Base-by-base conservation (phyloP, 345 rosid genomes). In the Pistacia atlantica region DNA sequence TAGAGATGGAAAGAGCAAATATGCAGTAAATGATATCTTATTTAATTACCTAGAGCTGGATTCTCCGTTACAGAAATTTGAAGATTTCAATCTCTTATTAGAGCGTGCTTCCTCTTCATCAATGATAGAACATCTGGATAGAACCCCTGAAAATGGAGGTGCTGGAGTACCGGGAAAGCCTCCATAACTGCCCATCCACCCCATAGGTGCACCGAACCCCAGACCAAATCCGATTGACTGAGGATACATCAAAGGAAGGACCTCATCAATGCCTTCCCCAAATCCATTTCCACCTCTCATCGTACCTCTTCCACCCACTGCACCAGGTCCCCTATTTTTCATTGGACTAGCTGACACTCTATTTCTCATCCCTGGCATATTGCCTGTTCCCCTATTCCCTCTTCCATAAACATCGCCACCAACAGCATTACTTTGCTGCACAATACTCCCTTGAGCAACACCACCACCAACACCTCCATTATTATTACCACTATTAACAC, bases 181-280 rank as follows among this genome's bases (percentile, higher is more conserved):
- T 71, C 88, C 91, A 83, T 87, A 91, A 62, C 80, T 66, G 57
- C 91, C 97, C 89, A 88, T 82, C 83, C 97, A 85, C 16, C 90
- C 97, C 90, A 91, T 88, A 1, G 89, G 93, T 35, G 88, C 96
- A 73, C 96, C 97, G 77, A 90, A 91, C 75, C 88, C 85, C 45
- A 92, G 93, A 77, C 91, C 96, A 84, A 93, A 93, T 20, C 92
- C 94, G 92, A 93, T 90, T 56, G 92, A 69, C 38, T 87, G 89
- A 2, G 87, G 94, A 65, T 87, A 97, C 90, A 93, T 80, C 83
- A 91, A 22, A 58, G 91, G 93, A 56, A 92, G 93, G 45, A 80
- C 78, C 14, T 80, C 84, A 49, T 90, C 90, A 67, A 90, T 84
- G 16, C 89, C 95, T 77, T 86, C 93, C 52, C 92, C 93, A 82